phyloP scores from a whole-genome alignment of 495 filamentous ascomycete genomes.

The Penicillium soppii region DNA sequence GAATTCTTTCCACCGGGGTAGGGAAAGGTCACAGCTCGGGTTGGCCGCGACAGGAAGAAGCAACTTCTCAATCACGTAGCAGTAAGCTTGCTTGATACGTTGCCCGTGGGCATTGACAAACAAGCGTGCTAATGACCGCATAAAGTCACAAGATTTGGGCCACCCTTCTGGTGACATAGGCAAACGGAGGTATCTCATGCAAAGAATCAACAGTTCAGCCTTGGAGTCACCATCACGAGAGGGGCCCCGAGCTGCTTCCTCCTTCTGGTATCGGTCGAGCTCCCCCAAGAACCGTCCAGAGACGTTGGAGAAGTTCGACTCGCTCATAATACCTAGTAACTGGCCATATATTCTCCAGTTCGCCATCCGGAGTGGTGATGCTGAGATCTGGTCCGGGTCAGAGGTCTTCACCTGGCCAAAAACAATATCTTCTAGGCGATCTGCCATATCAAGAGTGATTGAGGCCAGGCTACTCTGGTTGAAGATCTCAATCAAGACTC shows the following conservation, averaged over 20 bases:
- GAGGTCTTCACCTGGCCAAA: constrained; percentile 86
- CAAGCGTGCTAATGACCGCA: constrained; percentile 73
- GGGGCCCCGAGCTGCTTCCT: constrained; percentile 64
- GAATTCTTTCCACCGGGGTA: constrained; percentile 83
- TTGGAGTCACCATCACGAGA: constrained; percentile 71
- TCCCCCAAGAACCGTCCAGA: constrained; percentile 76
- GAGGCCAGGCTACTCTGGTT: constrained; percentile 78
- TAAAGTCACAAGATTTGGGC: constrained; percentile 84
- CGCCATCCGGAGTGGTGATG: constrained; percentile 77
- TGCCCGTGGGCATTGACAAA: constrained; percentile 84
- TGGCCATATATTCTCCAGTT: constrained; percentile 95
- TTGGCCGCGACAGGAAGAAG: constrained; percentile 84
- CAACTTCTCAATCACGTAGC: constrained; percentile 82
- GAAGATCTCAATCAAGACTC: constrained; percentile 92
- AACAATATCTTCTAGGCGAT: constrained; percentile 88
- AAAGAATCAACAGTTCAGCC: constrained; percentile 79
- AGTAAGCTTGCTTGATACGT: constrained; percentile 89
- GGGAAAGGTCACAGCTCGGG: constrained; percentile 67
- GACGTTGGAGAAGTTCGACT: constrained; percentile 81
- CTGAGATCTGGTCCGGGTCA: constrained; percentile 77
- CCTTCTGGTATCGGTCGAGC: constrained; percentile 72
- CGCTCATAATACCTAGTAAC: constrained; percentile 91
- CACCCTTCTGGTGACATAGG: constrained; percentile 69
- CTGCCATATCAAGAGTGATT: constrained; percentile 85
- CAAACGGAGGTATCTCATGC: constrained; percentile 85